These are phyloP conservation scores for Trichoderma lentiforme DNA, from an alignment of 2,329 filamentous ascomycete species.

Conservation along the genomic window DNA sequence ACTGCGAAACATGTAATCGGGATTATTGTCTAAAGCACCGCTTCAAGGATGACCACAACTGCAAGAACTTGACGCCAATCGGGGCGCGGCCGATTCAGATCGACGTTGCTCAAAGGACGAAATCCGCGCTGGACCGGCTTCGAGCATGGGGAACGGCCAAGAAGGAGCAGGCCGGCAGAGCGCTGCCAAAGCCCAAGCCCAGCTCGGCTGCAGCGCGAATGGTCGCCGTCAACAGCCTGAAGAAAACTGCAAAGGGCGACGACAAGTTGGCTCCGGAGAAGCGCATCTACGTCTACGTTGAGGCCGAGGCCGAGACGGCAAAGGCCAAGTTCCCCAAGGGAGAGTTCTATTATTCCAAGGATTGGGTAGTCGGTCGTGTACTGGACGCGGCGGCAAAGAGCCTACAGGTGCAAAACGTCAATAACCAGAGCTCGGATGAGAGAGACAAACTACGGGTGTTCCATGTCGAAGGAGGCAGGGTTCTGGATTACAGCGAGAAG, in stretches of 20 bases:
- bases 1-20: conserved; percentile 68
- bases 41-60: conserved; percentile 78
- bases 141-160: conserved; percentile 78
- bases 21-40: conserved; percentile 77
- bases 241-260: conserved; percentile 87
- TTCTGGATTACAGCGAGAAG: conserved; percentile 87
- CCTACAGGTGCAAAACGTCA: conserved; percentile 78
- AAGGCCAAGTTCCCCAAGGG: conserved; percentile 79
- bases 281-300: conserved; percentile 84
- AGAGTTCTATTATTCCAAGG: conserved; percentile 74
- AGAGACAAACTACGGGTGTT: conserved; percentile 82
- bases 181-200: conserved; percentile 61
- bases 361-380: conserved; percentile 86
- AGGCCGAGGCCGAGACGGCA: conserved; percentile 83
- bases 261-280: conserved; percentile 76
- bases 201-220: conserved; percentile 61
- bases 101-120: conserved; percentile 60
- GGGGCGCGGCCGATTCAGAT: conserved; percentile 46
- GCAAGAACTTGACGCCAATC: conserved; percentile 65
- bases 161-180: conserved; percentile 57
- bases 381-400: conserved; percentile 74
- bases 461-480: conserved; percentile 82
- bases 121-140: conserved; percentile 71
- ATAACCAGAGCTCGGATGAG: conserved; percentile 73
- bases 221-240: conserved; percentile 71